Conservation (phyloP, 2,329 filamentous ascomycete species). For the Trichoderma hamatum region DNA sequence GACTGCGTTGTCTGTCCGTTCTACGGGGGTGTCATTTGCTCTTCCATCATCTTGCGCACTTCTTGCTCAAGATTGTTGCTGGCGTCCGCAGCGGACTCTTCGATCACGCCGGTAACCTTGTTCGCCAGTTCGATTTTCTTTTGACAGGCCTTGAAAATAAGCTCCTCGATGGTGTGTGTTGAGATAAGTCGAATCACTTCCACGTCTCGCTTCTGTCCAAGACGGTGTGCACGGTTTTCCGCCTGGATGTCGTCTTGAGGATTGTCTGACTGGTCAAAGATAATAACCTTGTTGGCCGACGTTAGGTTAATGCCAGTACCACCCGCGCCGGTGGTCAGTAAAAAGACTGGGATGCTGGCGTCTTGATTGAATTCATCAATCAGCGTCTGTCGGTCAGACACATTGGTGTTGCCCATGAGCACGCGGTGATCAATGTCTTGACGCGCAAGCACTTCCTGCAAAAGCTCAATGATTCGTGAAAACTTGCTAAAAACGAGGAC, state of each 20-base stretch:
- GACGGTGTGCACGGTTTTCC: slow-evolving; percentile 92
- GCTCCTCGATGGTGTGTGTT: slow-evolving; percentile 82
- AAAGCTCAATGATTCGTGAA: slow-evolving; percentile 85
- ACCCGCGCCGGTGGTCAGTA: slow-evolving; percentile 90
- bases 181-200: slow-evolving; percentile 88
- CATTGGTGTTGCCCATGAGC: slow-evolving; percentile 83
- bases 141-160: slow-evolving; percentile 87
- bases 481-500: slow-evolving; percentile 94
- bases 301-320: slow-evolving; percentile 97
- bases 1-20: slow-evolving; percentile 19
- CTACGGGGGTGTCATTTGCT: slow-evolving; percentile 46
- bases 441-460: slow-evolving; percentile 78
- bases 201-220: slow-evolving; percentile 87
- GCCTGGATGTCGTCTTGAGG: slow-evolving; percentile 98
- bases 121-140: slow-evolving; percentile 89
- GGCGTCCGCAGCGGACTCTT: slow-evolving; percentile 37
- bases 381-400: slow-evolving; percentile 80
- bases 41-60: slow-evolving; percentile 49
- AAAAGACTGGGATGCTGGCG: slow-evolving; percentile 79
- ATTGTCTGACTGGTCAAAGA: slow-evolving; percentile 97
- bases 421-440: slow-evolving; percentile 76
- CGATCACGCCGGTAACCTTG: slow-evolving; percentile 52
- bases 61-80: slow-evolving; percentile 48
- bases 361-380: slow-evolving; percentile 85
- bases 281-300: slow-evolving; percentile 94